phyloP scores from a whole-genome alignment of 805 yeast species.

The Metschnikowia dekortorum region DNA sequence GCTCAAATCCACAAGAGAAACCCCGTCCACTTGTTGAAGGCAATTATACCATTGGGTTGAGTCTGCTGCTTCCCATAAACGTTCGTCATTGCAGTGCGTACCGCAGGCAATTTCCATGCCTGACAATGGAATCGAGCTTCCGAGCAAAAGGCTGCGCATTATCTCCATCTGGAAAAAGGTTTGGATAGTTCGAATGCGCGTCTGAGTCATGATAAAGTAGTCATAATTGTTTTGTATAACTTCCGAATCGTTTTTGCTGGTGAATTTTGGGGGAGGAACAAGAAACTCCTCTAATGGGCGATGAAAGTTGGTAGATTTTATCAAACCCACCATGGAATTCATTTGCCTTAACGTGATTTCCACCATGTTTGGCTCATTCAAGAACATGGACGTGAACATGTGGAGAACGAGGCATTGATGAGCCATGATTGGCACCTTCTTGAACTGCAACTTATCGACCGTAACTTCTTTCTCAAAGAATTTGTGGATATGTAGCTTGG shows the following conservation, averaged over 20 bases:
- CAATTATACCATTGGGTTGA: slow-evolving; percentile 48
- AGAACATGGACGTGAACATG: slow-evolving; percentile 52
- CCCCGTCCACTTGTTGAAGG: slow-evolving; percentile 6
- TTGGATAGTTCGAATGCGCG: slow-evolving; percentile 51
- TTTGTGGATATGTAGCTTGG: slow-evolving; percentile 62
- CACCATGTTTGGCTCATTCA: slow-evolving; percentile 49
- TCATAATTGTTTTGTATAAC: slow-evolving; percentile 41
- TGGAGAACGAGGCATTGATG: slow-evolving; percentile 54
- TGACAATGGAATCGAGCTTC: slow-evolving; percentile 35
- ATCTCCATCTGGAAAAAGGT: slow-evolving; percentile 48
- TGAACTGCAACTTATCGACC: slow-evolving; percentile 42
- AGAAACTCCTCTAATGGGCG: slow-evolving; percentile 40
- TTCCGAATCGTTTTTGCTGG: slow-evolving; percentile 20
- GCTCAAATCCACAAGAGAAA: slow-evolving; percentile 46
- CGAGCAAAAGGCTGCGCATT: slow-evolving; percentile 43
- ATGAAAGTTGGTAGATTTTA: slow-evolving; percentile 49
- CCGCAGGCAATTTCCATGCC: slow-evolving; percentile 54
- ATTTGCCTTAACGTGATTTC: slow-evolving; percentile 50
- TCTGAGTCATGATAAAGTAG: slow-evolving; percentile 51
- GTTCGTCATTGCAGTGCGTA: slow-evolving; percentile 56
- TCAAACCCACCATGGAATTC: slow-evolving; percentile 50
- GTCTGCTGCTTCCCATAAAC: slow-evolving; percentile 53
- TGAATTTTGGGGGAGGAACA: slow-evolving; percentile 19
- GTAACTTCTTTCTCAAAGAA: slow-evolving; percentile 53
- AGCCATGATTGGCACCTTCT: slow-evolving; percentile 53